Conservation (phyloP, 441 rosid species). For the Pelargonium cotyledonis region DNA sequence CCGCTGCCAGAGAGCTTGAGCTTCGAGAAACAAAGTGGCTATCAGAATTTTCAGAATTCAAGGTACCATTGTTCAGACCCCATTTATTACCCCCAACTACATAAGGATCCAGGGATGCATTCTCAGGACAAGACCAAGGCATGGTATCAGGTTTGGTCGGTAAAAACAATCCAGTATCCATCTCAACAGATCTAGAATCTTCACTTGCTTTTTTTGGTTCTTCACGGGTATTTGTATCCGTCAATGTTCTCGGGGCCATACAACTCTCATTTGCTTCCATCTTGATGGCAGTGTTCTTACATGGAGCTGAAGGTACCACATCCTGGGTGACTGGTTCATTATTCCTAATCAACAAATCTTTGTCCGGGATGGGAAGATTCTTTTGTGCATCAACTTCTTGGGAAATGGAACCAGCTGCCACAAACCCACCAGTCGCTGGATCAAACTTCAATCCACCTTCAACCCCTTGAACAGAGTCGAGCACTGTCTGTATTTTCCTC, state of each 20-base stretch:
- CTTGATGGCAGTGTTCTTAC: slow-evolving; percentile 31
- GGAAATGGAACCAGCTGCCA: slow-evolving; percentile 45
- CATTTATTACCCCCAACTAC: slow-evolving; percentile 19
- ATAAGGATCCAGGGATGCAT: slow-evolving; percentile 11
- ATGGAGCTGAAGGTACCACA: slow-evolving; percentile 19
- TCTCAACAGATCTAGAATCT: slow-evolving; percentile 28
- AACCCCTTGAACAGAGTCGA: slow-evolving; percentile 86
- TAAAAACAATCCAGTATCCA: slow-evolving; percentile 26
- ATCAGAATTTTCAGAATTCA: slow-evolving; percentile 34
- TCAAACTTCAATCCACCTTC: slow-evolving; percentile 78
- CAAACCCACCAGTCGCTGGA: slow-evolving; percentile 59
- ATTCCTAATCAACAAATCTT: slow-evolving; percentile 19
- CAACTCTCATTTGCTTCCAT: slow-evolving; percentile 42
- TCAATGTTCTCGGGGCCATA: slow-evolving; percentile 21
- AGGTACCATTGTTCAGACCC: slow-evolving; percentile 24
- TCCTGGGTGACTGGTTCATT: slow-evolving; percentile 23
- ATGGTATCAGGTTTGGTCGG: slow-evolving; percentile 25
- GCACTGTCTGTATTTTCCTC: slow-evolving; percentile 71
- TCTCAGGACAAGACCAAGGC: too few relatives aligned
- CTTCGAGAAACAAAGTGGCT: slow-evolving; percentile 27
- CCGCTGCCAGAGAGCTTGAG: slow-evolving; percentile 35
- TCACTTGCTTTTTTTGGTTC: slow-evolving; percentile 26
- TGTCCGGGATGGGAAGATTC: slow-evolving; percentile 25
- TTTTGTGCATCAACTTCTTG: slow-evolving; percentile 39
- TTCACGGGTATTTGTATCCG: slow-evolving; percentile 12